phyloP scores from a whole-genome alignment of 106 monocot species.

The Allium sativum region DNA sequence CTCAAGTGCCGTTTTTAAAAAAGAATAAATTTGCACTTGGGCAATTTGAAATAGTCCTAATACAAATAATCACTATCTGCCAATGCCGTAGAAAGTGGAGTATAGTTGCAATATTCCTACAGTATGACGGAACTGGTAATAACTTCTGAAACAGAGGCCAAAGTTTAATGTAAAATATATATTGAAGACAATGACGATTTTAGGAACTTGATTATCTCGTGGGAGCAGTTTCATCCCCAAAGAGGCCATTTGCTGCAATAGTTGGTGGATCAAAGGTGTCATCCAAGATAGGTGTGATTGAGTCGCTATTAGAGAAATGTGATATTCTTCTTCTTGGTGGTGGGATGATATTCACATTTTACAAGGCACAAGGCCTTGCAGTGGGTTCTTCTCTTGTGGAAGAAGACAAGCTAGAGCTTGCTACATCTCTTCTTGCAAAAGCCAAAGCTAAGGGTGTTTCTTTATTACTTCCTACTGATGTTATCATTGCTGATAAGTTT shows the following conservation, averaged over 20 bases:
- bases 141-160: not conserved
- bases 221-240: constrained; percentile 18
- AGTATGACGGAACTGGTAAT: not conserved
- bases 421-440: constrained; percentile 16
- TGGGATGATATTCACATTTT: constrained; percentile 24
- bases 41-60: no score
- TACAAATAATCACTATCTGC: no score
- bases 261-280: constrained; percentile 24
- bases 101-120: not conserved
- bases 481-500: constrained; percentile 20
- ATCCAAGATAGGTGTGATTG: constrained; percentile 20
- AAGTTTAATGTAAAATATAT: not conserved
- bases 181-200: not conserved
- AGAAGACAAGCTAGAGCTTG: constrained; percentile 20
- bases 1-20: no score
- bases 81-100: no score
- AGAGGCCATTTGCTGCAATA: constrained; percentile 20
- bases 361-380: constrained; percentile 15
- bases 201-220: constrained; percentile 25
- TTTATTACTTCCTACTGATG: constrained; percentile 18
- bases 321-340: constrained; percentile 23
- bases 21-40: no score
- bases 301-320: constrained; percentile 17
- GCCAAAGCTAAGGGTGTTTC: constrained; percentile 22
- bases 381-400: constrained; percentile 21